phyloP scores from a whole-genome alignment of 345 rosid genomes.

The Populus euphratica region DNA sequence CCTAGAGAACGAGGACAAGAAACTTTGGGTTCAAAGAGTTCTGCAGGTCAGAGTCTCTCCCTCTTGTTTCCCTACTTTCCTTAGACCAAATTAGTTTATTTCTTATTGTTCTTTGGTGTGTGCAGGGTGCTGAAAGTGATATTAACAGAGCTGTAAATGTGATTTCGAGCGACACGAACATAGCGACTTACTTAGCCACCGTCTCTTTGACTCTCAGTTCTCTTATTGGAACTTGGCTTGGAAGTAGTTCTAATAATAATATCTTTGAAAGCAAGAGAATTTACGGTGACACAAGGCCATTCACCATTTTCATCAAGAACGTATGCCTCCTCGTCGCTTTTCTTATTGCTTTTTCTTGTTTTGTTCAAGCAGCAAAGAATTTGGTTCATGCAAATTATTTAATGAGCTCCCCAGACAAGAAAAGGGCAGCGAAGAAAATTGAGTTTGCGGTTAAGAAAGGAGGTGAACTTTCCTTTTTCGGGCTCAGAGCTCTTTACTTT shows the following conservation, averaged over 20 bases:
- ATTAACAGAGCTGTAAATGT: constrained; percentile 16
- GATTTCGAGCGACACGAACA: constrained; percentile 23
- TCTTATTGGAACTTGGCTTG: constrained; percentile 25
- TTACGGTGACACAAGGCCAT: constrained; percentile 26
- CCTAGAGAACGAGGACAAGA: constrained; percentile 34
- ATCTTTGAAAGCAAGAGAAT: constrained; percentile 10
- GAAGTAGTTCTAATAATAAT: constrained; percentile 9
- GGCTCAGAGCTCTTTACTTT: constrained; percentile 25
- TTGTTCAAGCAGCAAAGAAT: constrained; percentile 22
- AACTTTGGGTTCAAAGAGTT: constrained; percentile 38
- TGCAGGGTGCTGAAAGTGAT: constrained; percentile 8
- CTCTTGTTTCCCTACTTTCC: neutral
- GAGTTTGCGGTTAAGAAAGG: constrained; percentile 21
- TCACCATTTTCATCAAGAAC: constrained; percentile 24
- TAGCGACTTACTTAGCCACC: constrained; percentile 27
- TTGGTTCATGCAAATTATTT: constrained; percentile 30
- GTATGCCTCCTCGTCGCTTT: constrained; percentile 26
- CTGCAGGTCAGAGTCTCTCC: constrained; percentile 28
- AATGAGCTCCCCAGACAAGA: constrained; percentile 26
- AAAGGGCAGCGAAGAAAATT: constrained; percentile 13
- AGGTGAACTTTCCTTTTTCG: constrained; percentile 10
- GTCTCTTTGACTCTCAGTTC: constrained; percentile 26
- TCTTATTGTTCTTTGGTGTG: neutral
- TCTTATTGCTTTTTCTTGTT: constrained; percentile 25
- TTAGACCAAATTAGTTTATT: neutral